Conservation (phyloP, 2,329 filamentous ascomycete genomes). For the Rhytidhysteron rufulum region DNA sequence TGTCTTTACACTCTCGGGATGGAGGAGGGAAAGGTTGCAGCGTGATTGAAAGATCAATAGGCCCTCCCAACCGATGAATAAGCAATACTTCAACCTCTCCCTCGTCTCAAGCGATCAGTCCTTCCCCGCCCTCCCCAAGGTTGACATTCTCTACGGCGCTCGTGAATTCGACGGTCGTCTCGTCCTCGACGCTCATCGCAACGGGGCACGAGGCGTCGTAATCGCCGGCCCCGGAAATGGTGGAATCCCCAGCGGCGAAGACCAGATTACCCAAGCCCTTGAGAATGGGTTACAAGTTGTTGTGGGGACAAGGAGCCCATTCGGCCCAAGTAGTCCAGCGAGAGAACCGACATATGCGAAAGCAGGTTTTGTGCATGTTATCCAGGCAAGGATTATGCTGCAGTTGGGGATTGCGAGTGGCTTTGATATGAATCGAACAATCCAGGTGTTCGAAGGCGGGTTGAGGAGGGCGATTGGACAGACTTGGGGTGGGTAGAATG, state of each 20-base stretch:
- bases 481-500: too few species aligned
- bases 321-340: conserved; percentile 17
- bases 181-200: conserved; percentile 17
- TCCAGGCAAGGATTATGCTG: conserved; percentile 22
- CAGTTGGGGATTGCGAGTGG: too few species aligned
- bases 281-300: conserved; percentile 20
- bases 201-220: conserved; percentile 21
- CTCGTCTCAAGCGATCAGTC: conserved; percentile 12
- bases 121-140: conserved; percentile 20
- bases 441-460: too few species aligned
- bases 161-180: conserved; percentile 25
- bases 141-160: conserved; percentile 27
- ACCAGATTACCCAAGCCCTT: conserved; percentile 17
- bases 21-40: not conserved
- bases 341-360: conserved; percentile 16
- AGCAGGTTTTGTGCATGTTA: conserved; percentile 19
- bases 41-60: conserved; percentile 1
- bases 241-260: conserved; percentile 15
- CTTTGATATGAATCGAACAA: too few species aligned
- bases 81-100: conserved; percentile 17
- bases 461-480: too few species aligned
- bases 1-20: too few species aligned
- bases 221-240: conserved; percentile 26
- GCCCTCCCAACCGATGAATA: conserved; percentile 17
- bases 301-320: conserved; percentile 19